phyloP scores from a whole-genome alignment of 352 stramenopile species.

The Plasmopara halstedii region DNA sequence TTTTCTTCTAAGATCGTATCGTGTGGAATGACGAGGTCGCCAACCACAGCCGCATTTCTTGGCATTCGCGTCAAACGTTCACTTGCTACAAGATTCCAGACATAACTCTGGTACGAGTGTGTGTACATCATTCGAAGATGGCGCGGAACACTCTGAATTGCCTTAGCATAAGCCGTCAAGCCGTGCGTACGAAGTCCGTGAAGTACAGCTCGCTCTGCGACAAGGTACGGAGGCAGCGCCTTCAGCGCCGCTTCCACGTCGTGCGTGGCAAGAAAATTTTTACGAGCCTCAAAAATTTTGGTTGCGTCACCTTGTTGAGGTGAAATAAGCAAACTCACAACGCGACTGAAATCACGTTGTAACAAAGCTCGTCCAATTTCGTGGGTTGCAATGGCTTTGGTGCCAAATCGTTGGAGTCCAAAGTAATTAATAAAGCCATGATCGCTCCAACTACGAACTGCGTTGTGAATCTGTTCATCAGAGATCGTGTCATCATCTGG shows the following conservation, averaged over 20 bases:
- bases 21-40: constrained; percentile 86
- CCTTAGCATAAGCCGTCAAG: constrained; percentile 41
- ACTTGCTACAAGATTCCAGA: constrained; percentile 93
- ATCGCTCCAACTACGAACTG: constrained; percentile 60
- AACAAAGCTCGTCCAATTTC: constrained; percentile 91
- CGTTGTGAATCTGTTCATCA: constrained; percentile 49
- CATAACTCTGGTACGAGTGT: constrained; percentile 91
- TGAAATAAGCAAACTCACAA: constrained; percentile 87
- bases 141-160: constrained; percentile 72
- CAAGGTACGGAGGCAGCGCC: constrained; percentile 69
- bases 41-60: constrained; percentile 59
- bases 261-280: constrained; percentile 54
- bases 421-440: constrained; percentile 98
- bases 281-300: constrained; percentile 61
- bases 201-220: constrained; percentile 68
- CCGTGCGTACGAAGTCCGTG: constrained; percentile 56
- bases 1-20: constrained; percentile 28
- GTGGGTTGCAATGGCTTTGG: constrained; percentile 79
- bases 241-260: constrained; percentile 50
- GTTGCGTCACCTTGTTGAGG: constrained; percentile 69
- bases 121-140: constrained; percentile 89
- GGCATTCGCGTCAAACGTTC: constrained; percentile 78
- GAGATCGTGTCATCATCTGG: constrained; percentile 43
- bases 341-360: constrained; percentile 86
- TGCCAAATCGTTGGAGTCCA: constrained; percentile 95